phyloP scores from a whole-genome alignment of 257 asterid genomes.

The Penstemon newberryi region DNA sequence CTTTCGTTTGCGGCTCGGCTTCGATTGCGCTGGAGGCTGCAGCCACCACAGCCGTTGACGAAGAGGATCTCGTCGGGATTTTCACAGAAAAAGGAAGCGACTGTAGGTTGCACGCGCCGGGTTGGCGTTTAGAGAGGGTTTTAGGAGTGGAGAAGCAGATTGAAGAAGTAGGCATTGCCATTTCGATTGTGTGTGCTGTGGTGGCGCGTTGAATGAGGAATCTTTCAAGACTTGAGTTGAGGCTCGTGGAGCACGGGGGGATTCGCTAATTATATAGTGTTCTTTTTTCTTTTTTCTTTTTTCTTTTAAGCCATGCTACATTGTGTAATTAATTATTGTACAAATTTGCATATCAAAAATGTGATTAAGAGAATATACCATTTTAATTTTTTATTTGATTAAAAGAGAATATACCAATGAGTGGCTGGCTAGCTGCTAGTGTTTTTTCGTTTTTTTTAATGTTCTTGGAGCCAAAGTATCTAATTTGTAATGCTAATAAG shows the following conservation, averaged over 20 bases:
- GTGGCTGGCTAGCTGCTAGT: too few relatives aligned
- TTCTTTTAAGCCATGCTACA: too few relatives aligned
- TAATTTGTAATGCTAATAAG: too few relatives aligned
- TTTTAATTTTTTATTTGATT: too few relatives aligned
- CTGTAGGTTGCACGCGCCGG: constrained; percentile 22
- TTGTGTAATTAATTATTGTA: too few relatives aligned
- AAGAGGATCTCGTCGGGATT: constrained; percentile 30
- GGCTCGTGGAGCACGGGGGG: constrained; percentile 21
- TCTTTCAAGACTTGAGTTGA: not conserved
- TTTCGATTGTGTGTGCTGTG: not conserved
- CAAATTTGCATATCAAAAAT: too few relatives aligned
- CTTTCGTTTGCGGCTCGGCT: constrained; percentile 36
- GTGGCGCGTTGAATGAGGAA: not conserved
- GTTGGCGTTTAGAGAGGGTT: constrained; percentile 29
- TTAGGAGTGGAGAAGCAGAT: constrained; percentile 26
- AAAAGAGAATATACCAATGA: too few relatives aligned
- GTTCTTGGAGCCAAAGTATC: too few relatives aligned
- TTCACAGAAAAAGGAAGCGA: constrained; percentile 34
- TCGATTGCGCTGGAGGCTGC: constrained; percentile 45
- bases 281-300: too few relatives aligned
- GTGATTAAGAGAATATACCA: too few relatives aligned
- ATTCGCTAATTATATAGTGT: too few relatives aligned
- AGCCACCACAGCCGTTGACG: constrained; percentile 25
- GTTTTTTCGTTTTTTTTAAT: too few relatives aligned
- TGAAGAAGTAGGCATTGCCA: constrained; percentile 41